Evolutionary conservation across 495 filamentous ascomycete species (phyloP), one percentile per base, ranked within the genome.

Genomic region (Lasiosphaeria miniovina): DNA sequence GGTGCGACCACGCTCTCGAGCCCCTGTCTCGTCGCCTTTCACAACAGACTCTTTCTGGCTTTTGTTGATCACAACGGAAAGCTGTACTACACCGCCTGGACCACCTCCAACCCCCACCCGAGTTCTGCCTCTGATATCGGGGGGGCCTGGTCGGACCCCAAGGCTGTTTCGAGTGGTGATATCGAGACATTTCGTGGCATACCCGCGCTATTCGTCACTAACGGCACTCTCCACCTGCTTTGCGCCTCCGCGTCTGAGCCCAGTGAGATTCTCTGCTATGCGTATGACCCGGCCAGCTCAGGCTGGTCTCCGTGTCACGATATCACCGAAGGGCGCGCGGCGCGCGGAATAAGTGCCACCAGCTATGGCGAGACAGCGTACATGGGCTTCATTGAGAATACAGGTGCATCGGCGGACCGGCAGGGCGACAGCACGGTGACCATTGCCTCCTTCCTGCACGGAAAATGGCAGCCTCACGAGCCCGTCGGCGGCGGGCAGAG

Each of bases 361-460:
- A 70, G 65, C 32, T 72, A 65, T 49, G 70, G 70, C 41, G 62
- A 72, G 38, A 60, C 36, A 38, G 64, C 65, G 4, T 70, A 66
- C 50, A 61, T 72, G 6, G 64, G 64, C 32, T 72, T 68, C 57
- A 63, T 67, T 57, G 62, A 67, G 52, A 50, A 24, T 2, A 24
- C 24, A 24, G 24, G 60, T 36, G 60, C 60, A 10, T 56, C 58
- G 0, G 64, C 51, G 4, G 52, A 66, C 49, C 46, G 55, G 9
- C 60, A 57, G 7, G 64, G 67, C 2, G 24, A 24, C 24, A 24
- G 24, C 45, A 45, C 57, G 12, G 64, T 72, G 8, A 65, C 36
- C 48, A 58, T 72, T 15, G 60, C 60, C 46, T 63, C 62, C 46
- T 72, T 62, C 43, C 62, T 54, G 52, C 54, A 62, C 52, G 65